A percentile compares a stretch with the other conserved stretches of the same genome.
Evolutionary conservation across 2,329 filamentous ascomycete genomes (phyloP).

Genomic region (Mollisia scopiformis): DNA sequence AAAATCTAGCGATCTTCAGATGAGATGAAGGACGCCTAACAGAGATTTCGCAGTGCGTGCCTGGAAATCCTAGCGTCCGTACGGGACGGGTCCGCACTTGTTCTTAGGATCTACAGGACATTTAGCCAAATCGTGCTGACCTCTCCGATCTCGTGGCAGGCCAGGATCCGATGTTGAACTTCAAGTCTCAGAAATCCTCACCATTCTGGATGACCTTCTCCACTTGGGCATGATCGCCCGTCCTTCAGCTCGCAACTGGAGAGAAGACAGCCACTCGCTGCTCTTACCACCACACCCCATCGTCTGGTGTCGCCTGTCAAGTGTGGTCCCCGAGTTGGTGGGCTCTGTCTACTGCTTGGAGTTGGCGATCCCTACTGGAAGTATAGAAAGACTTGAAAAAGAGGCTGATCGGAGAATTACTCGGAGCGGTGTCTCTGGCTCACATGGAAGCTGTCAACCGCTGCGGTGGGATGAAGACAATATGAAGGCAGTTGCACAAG

Average conservation of each 20-base stretch:
- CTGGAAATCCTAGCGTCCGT: not conserved
- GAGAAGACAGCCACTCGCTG: not conserved
- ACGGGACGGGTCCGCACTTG: not conserved
- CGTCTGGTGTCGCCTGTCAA: not conserved
- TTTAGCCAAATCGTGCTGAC: not conserved
- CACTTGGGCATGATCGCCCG: not conserved
- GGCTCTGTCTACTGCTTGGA: not conserved
- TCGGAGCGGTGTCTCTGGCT: not conserved
- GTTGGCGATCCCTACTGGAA: not conserved
- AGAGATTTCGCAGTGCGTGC: not conserved
- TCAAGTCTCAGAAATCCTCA: not conserved
- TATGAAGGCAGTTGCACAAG: not conserved
- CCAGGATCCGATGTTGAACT: not conserved
- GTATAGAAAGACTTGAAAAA: too few relatives aligned
- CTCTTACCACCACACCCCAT: not conserved
- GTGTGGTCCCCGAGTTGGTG: not conserved
- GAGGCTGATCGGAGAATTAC: slow-evolving; percentile 7
- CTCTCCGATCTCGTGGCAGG: slow-evolving; percentile 2
- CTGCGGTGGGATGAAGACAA: not conserved
- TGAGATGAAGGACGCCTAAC: not conserved
- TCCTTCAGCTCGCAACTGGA: not conserved
- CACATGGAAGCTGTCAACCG: not conserved
- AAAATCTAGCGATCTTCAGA: not conserved
- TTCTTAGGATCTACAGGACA: not conserved
- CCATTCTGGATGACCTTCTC: slow-evolving; percentile 1